Conservation (phyloP, 2,329 filamentous ascomycete species). For the Aspergillus carbonarius region DNA sequence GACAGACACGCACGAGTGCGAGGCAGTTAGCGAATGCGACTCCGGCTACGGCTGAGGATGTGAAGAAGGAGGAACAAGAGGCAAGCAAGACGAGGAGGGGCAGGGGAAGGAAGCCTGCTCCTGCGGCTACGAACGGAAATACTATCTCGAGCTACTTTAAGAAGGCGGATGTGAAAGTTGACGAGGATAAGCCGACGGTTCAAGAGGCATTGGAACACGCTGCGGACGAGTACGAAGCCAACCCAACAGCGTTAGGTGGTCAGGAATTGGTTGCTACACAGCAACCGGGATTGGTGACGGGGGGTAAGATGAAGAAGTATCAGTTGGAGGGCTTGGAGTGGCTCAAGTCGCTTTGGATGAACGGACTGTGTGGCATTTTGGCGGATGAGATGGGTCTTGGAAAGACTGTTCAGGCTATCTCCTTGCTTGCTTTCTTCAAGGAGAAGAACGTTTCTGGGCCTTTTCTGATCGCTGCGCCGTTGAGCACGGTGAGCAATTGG, state of each 20-base stretch:
- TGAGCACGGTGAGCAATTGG: constrained; percentile 95
- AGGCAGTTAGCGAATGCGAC: constrained; percentile 14
- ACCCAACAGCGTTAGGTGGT: constrained; percentile 61
- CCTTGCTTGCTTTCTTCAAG: constrained; percentile 79
- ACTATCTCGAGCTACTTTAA: constrained; percentile 62
- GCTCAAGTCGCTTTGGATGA: constrained; percentile 80
- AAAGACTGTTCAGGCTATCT: constrained; percentile 90
- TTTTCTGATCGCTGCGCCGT: constrained; percentile 83
- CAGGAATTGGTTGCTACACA: constrained; percentile 75
- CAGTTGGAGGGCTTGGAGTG: constrained; percentile 93
- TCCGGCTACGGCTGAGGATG: constrained; percentile 7
- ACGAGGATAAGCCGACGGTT: constrained; percentile 54
- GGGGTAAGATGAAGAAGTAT: constrained; percentile 89
- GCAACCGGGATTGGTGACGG: constrained; percentile 80
- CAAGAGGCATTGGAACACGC: constrained; percentile 60
- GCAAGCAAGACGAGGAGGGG: constrained; percentile 27
- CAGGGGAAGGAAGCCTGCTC: constrained; percentile 28
- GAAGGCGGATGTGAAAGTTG: constrained; percentile 57
- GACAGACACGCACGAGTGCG: constrained; percentile 34
- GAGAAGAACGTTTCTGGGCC: constrained; percentile 87
- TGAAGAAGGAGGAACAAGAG: constrained; percentile 18
- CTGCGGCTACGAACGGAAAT: constrained; percentile 25
- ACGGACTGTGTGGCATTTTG: constrained; percentile 86
- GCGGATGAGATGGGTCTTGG: constrained; percentile 94
- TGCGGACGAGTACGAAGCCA: constrained; percentile 57